Evolutionary conservation across 371 early-diverging fungal species (phyloP).

Genomic region (Furculomyces boomerangus): DNA sequence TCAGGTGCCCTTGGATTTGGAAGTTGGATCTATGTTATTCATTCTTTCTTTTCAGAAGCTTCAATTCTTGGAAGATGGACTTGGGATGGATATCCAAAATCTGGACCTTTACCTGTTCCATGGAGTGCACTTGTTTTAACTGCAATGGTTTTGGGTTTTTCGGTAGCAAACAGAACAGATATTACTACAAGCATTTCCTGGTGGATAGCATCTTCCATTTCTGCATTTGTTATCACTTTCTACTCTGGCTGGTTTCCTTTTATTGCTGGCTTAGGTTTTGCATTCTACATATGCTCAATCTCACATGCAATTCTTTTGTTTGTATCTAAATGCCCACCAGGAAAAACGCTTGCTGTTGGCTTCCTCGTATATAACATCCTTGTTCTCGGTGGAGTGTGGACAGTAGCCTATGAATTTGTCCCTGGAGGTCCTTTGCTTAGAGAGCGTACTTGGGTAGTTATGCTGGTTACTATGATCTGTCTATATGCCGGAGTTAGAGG

Average conservation of each 20-base stretch:
- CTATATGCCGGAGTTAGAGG: constrained; percentile 18
- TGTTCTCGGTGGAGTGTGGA: constrained; percentile 56
- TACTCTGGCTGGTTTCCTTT: constrained; percentile 41
- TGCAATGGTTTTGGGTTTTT: constrained; percentile 33
- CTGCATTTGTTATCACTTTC: constrained; percentile 33
- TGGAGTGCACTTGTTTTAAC: constrained; percentile 49
- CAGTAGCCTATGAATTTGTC: constrained; percentile 68
- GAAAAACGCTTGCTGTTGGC: constrained; percentile 38
- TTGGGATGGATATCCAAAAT: constrained; percentile 52
- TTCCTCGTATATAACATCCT: constrained; percentile 47
- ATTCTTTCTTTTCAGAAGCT: constrained; percentile 55
- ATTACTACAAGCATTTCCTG: constrained; percentile 30
- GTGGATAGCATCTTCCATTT: constrained; percentile 35
- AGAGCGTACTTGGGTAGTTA: constrained; percentile 51
- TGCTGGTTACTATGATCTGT: constrained; percentile 23
- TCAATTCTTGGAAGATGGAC: constrained; percentile 56
- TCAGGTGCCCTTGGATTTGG: constrained; percentile 42
- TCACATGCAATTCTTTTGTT: constrained; percentile 37
- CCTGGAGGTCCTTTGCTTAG: constrained; percentile 55
- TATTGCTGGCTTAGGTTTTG: constrained; percentile 41
- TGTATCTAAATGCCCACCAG: constrained; percentile 37
- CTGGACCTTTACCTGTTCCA: constrained; percentile 55
- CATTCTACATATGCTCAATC: constrained; percentile 38
- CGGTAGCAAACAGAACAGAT: constrained; percentile 32
- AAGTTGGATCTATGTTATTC: constrained; percentile 43